phyloP scores from a whole-genome alignment of 192 early-diverging fungal genomes.

The Haplosporangium gracile region DNA sequence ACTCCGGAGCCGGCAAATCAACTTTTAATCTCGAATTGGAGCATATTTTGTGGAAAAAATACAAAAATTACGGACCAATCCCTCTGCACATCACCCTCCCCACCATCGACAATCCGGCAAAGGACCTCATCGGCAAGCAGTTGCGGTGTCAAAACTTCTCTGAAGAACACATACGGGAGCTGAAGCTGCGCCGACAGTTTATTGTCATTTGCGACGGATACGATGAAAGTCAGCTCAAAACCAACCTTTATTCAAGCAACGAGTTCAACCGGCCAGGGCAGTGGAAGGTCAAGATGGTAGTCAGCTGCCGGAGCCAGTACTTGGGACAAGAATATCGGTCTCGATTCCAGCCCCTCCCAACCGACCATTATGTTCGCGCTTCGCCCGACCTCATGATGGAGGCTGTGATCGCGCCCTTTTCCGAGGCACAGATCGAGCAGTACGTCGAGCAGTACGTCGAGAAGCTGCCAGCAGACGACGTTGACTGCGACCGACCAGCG shows the following conservation, averaged over 20 bases:
- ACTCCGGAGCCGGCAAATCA: conserved; percentile 3
- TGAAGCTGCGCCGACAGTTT: not conserved
- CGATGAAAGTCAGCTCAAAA: not conserved
- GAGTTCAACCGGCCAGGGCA: not conserved
- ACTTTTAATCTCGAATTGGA: not conserved
- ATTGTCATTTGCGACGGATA: conserved; percentile 6
- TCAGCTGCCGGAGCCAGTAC: not conserved
- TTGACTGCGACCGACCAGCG: too few relatives aligned
- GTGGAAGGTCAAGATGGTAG: too few relatives aligned
- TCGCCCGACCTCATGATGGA: not conserved
- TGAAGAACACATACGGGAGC: not conserved
- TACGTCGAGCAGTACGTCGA: not conserved
- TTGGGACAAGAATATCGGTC: not conserved
- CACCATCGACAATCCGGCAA: not conserved
- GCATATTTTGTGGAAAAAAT: not conserved
- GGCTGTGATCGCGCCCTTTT: not conserved
- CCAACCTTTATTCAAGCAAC: not conserved
- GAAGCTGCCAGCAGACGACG: not conserved
- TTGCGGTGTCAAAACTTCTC: not conserved
- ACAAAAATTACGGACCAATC: not conserved
- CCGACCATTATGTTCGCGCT: not conserved
- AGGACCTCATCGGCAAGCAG: conserved; percentile 6
- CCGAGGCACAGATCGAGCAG: not conserved
- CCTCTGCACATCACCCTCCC: conserved; percentile 14
- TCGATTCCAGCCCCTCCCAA: not conserved